These are phyloP conservation scores for Colletotrichum tropicale DNA, from an alignment of 2,329 filamentous ascomycete species.

Conservation along the genomic window DNA sequence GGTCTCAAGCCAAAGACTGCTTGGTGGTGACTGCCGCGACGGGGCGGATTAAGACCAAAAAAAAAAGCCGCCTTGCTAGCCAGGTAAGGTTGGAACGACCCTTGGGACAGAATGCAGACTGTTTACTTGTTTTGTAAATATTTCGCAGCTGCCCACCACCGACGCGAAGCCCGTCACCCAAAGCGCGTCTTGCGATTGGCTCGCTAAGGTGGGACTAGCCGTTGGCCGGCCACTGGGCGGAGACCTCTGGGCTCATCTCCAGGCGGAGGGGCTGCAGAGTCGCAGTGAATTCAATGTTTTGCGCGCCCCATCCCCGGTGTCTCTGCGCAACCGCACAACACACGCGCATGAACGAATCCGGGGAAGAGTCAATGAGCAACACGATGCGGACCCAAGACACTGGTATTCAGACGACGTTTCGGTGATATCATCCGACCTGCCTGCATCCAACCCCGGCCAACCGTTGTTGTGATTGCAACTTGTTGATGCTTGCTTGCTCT, in stretches of 20 bases:
- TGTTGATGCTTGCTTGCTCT: background rate
- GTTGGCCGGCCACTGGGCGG: slow-evolving; percentile 15
- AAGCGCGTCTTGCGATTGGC: slow-evolving; percentile 6
- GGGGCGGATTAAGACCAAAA: slow-evolving; percentile 14
- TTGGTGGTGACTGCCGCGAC: slow-evolving; percentile 11
- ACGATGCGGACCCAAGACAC: background rate
- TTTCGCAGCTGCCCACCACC: slow-evolving; percentile 3
- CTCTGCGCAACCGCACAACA: slow-evolving; percentile 7
- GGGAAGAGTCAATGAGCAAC: background rate
- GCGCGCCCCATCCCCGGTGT: background rate
- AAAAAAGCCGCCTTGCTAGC: slow-evolving; percentile 5
- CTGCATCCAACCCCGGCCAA: background rate
- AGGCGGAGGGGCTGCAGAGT: background rate
- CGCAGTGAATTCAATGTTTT: slow-evolving; percentile 1
- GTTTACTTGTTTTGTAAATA: slow-evolving; percentile 18
- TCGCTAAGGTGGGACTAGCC: background rate
- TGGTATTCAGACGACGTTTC: background rate
- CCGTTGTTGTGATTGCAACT: background rate
- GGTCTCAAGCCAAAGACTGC: background rate
- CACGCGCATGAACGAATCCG: slow-evolving; percentile 14
- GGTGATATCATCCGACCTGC: background rate
- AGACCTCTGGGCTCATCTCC: background rate
- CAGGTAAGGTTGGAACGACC: background rate
- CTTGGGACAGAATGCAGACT: slow-evolving; percentile 8
- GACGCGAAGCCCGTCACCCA: background rate